Percentiles rank a stretch among this genome's conserved stretches.
These are phyloP conservation scores for Tetracentron sinense DNA, from an alignment of 164 flowering plant genomes.

Conservation along the genomic window DNA sequence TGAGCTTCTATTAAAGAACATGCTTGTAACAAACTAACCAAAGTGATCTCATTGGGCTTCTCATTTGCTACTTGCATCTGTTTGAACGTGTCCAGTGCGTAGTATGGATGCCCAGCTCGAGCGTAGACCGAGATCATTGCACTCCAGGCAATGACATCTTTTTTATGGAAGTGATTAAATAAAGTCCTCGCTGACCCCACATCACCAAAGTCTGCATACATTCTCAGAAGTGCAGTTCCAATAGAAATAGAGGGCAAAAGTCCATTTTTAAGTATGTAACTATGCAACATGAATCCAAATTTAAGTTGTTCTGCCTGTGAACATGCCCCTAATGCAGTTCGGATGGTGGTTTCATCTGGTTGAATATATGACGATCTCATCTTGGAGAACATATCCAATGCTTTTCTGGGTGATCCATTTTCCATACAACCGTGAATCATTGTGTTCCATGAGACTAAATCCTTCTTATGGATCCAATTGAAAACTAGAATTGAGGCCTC, in stretches of 20 bases:
- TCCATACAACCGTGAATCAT: conserved; percentile 42
- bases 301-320: conserved; percentile 24
- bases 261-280: conserved; percentile 38
- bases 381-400: conserved; percentile 24
- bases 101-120: conserved; percentile 28
- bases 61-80: conserved; percentile 40
- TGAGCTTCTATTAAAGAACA: conserved; percentile 37
- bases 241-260: conserved; percentile 29
- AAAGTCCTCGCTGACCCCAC: conserved; percentile 24
- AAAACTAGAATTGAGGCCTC: conserved; percentile 36
- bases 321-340: conserved; percentile 29
- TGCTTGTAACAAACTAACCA: conserved; percentile 50
- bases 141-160: conserved; percentile 59
- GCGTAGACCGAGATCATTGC: conserved; percentile 49
- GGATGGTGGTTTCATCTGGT: conserved; percentile 32
- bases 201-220: conserved; percentile 49
- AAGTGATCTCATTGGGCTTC: conserved; percentile 47
- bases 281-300: conserved; percentile 37
- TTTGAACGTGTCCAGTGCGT: conserved; percentile 35
- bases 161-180: conserved; percentile 36
- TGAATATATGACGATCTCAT: conserved; percentile 26
- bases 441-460: conserved; percentile 57
- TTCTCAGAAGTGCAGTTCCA: conserved; percentile 43
- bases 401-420: conserved; percentile 30
- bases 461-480: conserved; percentile 29